Percentiles rank a stretch among this genome's conserved stretches.
Conservation (phyloP, 2,329 filamentous ascomycete species). For the Curvularia eragrostidis region DNA sequence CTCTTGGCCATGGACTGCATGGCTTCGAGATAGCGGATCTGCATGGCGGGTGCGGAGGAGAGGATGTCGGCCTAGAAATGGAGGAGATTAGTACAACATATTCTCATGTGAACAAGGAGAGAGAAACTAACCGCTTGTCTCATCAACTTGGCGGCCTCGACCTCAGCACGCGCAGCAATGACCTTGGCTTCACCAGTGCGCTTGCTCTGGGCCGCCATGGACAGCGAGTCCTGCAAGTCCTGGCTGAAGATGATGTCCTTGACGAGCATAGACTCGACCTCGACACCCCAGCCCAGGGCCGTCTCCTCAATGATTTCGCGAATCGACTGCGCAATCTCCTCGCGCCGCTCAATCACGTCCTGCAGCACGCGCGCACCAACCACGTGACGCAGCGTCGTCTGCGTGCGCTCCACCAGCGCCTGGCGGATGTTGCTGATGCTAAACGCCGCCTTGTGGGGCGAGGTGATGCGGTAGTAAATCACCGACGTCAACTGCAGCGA, state of each 20-base stretch:
- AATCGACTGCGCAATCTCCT: slow-evolving; percentile 94
- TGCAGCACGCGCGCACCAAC: slow-evolving; percentile 94
- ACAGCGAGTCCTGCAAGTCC: slow-evolving; percentile 93
- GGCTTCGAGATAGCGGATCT: slow-evolving; percentile 80
- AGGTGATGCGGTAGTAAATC: slow-evolving; percentile 98
- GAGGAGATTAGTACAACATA: neutral
- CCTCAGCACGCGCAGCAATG: slow-evolving; percentile 94
- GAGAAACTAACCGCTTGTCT: slow-evolving; percentile 42
- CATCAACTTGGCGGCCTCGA: slow-evolving; percentile 90
- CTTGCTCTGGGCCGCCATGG: slow-evolving; percentile 98
- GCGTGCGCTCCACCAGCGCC: slow-evolving; percentile 96
- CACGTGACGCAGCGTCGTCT: slow-evolving; percentile 96
- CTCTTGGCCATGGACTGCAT: slow-evolving; percentile 99
- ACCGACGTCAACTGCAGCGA: slow-evolving; percentile 92
- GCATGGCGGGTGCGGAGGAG: slow-evolving; percentile 89
- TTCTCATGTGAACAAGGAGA: too few species aligned
- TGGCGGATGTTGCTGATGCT: slow-evolving; percentile 94
- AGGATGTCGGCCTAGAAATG: slow-evolving; percentile 70
- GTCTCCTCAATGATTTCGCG: slow-evolving; percentile 98
- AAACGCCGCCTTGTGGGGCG: slow-evolving; percentile 95
- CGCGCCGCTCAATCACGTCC: slow-evolving; percentile 96
- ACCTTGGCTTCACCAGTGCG: slow-evolving; percentile 98
- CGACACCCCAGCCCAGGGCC: slow-evolving; percentile 89
- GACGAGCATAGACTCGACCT: slow-evolving; percentile 98
- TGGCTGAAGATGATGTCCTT: slow-evolving; percentile 98